These are phyloP conservation scores for Nicotiana paniculata DNA, from an alignment of 257 asterid genomes.

Conservation along the genomic window DNA sequence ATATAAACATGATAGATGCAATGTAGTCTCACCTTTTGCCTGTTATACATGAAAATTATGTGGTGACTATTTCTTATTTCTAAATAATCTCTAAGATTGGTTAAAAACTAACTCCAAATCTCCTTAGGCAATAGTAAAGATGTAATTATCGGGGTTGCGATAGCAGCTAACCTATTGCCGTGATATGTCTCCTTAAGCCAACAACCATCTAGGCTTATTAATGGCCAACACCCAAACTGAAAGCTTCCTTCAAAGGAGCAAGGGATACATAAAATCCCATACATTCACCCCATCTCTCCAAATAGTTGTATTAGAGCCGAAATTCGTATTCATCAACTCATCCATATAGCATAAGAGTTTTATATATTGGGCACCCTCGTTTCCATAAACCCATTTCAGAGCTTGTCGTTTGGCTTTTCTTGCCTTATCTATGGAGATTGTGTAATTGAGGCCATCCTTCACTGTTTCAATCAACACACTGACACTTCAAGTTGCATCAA, in stretches of 20 bases:
- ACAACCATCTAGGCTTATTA: not conserved
- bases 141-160: not conserved
- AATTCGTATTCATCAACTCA: not conserved
- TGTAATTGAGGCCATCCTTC: not conserved
- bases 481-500: not conserved
- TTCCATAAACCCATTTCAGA: not conserved
- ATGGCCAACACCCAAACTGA: not conserved
- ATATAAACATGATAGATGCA: not conserved
- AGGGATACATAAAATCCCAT: not conserved
- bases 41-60: too few species aligned
- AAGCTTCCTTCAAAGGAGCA: not conserved
- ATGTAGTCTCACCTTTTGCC: too few species aligned
- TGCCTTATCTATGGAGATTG: not conserved
- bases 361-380: not conserved
- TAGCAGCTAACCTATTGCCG: not conserved
- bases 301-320: not conserved
- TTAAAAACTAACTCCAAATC: not conserved
- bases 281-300: not conserved
- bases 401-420: not conserved
- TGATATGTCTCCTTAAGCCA: not conserved
- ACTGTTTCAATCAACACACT: not conserved
- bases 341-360: not conserved
- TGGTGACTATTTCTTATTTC: not conserved
- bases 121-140: not conserved
- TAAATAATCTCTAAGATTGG: not conserved